These are phyloP conservation scores for Fusarium pseudoanthophilum DNA, from an alignment of 2,329 filamentous ascomycete species.

Conservation along the genomic window DNA sequence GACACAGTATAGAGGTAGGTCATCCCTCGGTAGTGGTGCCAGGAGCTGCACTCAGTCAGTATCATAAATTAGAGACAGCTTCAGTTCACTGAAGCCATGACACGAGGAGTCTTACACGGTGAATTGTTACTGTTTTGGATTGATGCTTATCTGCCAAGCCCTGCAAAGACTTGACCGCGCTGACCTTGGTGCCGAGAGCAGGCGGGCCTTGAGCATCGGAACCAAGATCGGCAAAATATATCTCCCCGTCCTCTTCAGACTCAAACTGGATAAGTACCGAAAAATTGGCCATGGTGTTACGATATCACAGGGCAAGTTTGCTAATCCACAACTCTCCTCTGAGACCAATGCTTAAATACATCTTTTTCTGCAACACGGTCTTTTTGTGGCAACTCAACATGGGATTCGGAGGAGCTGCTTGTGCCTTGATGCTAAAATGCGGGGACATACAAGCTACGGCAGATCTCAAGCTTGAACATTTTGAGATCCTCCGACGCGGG, in stretches of 20 bases:
- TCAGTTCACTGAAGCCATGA: neutral
- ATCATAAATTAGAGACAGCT: too few relatives aligned
- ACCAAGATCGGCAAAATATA: neutral
- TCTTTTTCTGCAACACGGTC: neutral
- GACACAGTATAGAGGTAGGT: neutral
- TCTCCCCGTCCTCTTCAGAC: neutral
- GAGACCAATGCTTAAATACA: neutral
- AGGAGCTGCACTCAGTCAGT: neutral
- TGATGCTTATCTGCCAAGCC: neutral
- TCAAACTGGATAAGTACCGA: neutral
- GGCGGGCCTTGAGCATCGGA: neutral
- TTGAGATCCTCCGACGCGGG: neutral
- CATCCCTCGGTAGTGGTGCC: neutral
- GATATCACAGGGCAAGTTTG: too few relatives aligned
- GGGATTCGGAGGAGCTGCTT: neutral
- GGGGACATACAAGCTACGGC: neutral
- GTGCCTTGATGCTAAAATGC: neutral
- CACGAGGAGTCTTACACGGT: neutral
- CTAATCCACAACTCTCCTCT: too few relatives aligned
- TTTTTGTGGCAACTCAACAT: neutral
- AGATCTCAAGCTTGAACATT: neutral
- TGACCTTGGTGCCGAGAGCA: neutral
- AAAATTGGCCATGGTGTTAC: neutral
- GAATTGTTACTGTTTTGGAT: neutral
- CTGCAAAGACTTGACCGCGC: neutral